These are phyloP conservation scores for Cryptosporidium ryanae DNA, from an alignment of 169 alveolate species.

Conservation along the genomic window DNA sequence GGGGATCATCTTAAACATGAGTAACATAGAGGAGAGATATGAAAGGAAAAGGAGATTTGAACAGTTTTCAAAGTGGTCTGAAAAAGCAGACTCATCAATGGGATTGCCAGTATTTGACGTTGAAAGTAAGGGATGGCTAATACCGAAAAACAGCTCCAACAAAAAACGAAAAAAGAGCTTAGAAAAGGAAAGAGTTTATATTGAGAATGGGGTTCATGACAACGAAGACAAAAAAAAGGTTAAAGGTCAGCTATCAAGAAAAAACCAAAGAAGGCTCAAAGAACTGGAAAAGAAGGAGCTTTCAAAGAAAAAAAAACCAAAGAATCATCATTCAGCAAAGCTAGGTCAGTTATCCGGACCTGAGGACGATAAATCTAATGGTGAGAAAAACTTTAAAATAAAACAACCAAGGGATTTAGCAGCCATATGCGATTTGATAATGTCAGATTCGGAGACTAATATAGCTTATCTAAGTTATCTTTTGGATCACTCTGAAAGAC, in stretches of 20 bases:
- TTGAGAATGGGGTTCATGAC: neutral
- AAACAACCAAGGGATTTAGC: slow-evolving; percentile 61
- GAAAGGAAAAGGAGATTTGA: slow-evolving; percentile 8
- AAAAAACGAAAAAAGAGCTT: slow-evolving; percentile 12
- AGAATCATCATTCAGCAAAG: neutral
- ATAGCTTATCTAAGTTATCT: slow-evolving; percentile 7
- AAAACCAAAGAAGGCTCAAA: slow-evolving; percentile 18
- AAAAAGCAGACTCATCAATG: slow-evolving; percentile 18
- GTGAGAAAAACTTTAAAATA: slow-evolving; percentile 1
- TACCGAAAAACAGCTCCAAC: slow-evolving; percentile 3
- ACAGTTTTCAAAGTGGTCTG: slow-evolving; percentile 56
- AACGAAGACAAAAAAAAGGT: too few species aligned
- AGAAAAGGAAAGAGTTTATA: neutral
- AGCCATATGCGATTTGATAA: slow-evolving; percentile 21
- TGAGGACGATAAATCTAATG: neutral
- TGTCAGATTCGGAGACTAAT: slow-evolving; percentile 56
- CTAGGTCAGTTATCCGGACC: neutral
- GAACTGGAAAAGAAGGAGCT: slow-evolving; percentile 27
- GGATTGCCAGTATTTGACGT: slow-evolving; percentile 54
- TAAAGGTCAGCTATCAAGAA: slow-evolving; percentile 14
- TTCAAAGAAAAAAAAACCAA: neutral
- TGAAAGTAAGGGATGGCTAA: slow-evolving; percentile 41
- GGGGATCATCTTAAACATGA: neutral
- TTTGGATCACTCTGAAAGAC: slow-evolving; percentile 15
- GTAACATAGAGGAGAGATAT: slow-evolving; percentile 55